phyloP scores from a whole-genome alignment of 2,329 filamentous ascomycete species.

The Thielaviopsis punctulata region DNA sequence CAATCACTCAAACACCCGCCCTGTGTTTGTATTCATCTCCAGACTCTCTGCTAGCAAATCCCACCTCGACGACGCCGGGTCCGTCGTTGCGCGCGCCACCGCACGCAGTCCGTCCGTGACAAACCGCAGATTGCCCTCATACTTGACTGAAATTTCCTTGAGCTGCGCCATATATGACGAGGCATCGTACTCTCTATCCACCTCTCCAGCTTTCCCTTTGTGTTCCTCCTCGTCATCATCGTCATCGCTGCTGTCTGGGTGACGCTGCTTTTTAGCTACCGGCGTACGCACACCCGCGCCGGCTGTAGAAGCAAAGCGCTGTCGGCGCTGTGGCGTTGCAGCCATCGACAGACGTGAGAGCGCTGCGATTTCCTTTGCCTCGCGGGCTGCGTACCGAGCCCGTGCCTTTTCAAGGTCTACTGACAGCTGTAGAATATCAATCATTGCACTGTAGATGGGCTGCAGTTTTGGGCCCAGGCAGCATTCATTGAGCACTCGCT shows the following conservation, averaged over 20 bases:
- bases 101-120: conserved; percentile 55
- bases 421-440: conserved; percentile 61
- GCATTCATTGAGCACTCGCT: conserved; percentile 46
- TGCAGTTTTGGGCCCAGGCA: conserved; percentile 51
- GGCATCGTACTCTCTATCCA: conserved; percentile 19
- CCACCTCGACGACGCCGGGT: conserved; percentile 45
- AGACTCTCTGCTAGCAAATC: conserved; percentile 69
- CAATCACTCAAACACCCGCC: conserved; percentile 16
- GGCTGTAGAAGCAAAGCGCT: not conserved
- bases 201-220: conserved; percentile 19
- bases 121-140: conserved; percentile 50
- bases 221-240: conserved; percentile 22
- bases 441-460: conserved; percentile 53
- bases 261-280: conserved; percentile 6
- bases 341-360: conserved; percentile 23
- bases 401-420: conserved; percentile 50
- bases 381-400: conserved; percentile 21
- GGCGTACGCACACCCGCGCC: not conserved
- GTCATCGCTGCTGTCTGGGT: conserved; percentile 13
- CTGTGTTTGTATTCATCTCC: conserved; percentile 27
- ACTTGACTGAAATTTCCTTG: conserved; percentile 39
- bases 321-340: conserved; percentile 18
- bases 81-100: conserved; percentile 55
- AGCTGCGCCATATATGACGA: conserved; percentile 35
- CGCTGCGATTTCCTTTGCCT: conserved; percentile 23